Evolutionary conservation across 2,329 filamentous ascomycete genomes (phyloP), one percentile per base, ranked within the genome.

Genomic region (Meredithiella fracta): DNA sequence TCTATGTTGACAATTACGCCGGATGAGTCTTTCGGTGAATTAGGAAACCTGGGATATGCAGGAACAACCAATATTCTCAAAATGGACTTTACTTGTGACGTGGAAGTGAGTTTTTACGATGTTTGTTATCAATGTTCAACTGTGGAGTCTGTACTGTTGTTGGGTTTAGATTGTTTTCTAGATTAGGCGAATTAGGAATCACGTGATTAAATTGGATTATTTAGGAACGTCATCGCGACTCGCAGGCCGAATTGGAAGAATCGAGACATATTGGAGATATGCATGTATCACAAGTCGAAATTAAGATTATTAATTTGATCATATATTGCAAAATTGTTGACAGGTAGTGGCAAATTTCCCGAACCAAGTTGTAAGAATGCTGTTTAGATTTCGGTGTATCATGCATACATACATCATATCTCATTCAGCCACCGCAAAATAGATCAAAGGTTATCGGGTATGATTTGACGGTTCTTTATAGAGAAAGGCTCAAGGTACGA

Each of bases 151-250:
- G 5, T 11, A 34, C 11, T 34, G 11, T 49, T 49, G 44, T 23
- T 49, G 44, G 44, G 44, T 11, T 23, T 49, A 20, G 44, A 49
- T 49, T 49, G 44, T 49, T 49, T 49, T 49, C 44, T 49, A 49
- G 20, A 49, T 49, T 49, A 3, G 44, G 44, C 8, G 15, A n/a
- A 5, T 17, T 8, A 3, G 17, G n/a, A n/a, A 44, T 44, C 40
- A 44, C 40, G 40, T 44, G 17, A 44, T 44, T 20, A 8, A 2
- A 44, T 44, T n/a, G 20, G n/a, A 44, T 22, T 7, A 22, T n/a
- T 9, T n/a, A n/a, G 7, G n/a, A 44, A 17, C 40, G 40, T 44
- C 40, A 44, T 44, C 5, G 17, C 40, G 40, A 44, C 14, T 44
- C 40, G 17, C 17, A 34, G 29, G 5, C 29, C 11, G 11, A 34